Base-by-base conservation (phyloP, 768 basidiomycete genomes). In the Kwoniella dejecticola region DNA sequence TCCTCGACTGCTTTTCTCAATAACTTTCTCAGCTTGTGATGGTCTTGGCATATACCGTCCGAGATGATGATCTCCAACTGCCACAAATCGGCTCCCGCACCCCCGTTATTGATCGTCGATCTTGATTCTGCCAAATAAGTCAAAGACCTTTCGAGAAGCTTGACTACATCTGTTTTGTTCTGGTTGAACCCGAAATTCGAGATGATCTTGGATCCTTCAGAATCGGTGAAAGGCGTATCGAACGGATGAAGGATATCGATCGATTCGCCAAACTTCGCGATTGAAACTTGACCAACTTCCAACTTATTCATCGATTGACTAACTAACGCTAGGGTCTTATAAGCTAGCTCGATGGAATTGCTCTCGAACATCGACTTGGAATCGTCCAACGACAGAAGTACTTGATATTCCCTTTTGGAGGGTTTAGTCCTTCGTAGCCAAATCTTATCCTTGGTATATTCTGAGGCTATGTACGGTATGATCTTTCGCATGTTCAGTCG, bases 371-470 rank as follows among this genome's bases (percentile, higher is more conserved):
- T 98, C 33, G 93, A 96, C 31, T 89, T 87, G 3, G 93, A 97
- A 81, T 98, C 96, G 74, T 98, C 96, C 49, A 99, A 84, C 10
- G 92, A 89, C 58, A 99, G 84, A 40, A 98, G 84, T 1, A 99
- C 86, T 74, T 99, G 95, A 79, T 98, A 98, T 75, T 96, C 94
- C 48, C 96, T 85, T 71, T 90, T 87, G 75, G 90, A 92, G 4
- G 96, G 95, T 50, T 89, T 87, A 3, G 94, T 96, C 21, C 96
- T 85, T 24, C 95, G 88, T 33, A 98, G 82, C 96, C 96, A 99
- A 66, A 98, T 98, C 80, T 94, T 94, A 83, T 99, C 95, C 78
- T 98, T 98, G 52, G 94, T 98, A 82, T 91, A 99, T 80, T 99
- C 96, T 80, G 89, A 91, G 33, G 96, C 95, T 63, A 99, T 94